Evolutionary conservation across 148 eudicot species (phyloP).

Genomic region (Silene conica): DNA sequence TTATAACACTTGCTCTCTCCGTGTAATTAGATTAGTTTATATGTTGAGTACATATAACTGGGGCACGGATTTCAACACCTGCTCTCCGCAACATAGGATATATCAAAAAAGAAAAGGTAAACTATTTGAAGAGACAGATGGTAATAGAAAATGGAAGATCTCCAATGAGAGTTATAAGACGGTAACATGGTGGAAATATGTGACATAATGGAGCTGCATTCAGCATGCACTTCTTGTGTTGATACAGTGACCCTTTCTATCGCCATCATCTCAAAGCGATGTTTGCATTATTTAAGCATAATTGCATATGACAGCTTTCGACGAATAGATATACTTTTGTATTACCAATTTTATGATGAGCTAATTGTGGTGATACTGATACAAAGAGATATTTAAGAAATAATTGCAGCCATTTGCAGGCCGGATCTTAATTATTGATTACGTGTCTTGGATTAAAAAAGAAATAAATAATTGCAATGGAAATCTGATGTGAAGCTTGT

Average conservation of each 20-base stretch:
- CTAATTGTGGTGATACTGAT: neutral
- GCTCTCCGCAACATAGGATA: neutral
- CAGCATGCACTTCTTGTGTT: neutral
- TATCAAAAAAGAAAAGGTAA: neutral
- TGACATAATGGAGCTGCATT: neutral
- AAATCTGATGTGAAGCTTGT: neutral
- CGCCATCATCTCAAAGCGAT: neutral
- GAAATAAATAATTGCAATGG: neutral
- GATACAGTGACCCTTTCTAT: neutral
- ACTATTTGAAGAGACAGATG: neutral
- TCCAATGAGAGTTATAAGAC: neutral
- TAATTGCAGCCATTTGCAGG: neutral
- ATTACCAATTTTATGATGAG: neutral
- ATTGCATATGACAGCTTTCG: neutral
- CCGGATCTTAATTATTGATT: neutral
- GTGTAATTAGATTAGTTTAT: neutral
- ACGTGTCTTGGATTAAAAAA: neutral
- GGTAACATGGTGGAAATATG: neutral
- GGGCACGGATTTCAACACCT: neutral
- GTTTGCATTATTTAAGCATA: neutral
- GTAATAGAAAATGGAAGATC: neutral
- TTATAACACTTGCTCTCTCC: neutral
- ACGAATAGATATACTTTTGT: conserved; percentile 2
- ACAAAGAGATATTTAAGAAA: neutral
- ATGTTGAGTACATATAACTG: neutral